These are phyloP conservation scores for Mortierella sp. DNA, from an alignment of 371 early-diverging fungal species.

Conservation along the genomic window DNA sequence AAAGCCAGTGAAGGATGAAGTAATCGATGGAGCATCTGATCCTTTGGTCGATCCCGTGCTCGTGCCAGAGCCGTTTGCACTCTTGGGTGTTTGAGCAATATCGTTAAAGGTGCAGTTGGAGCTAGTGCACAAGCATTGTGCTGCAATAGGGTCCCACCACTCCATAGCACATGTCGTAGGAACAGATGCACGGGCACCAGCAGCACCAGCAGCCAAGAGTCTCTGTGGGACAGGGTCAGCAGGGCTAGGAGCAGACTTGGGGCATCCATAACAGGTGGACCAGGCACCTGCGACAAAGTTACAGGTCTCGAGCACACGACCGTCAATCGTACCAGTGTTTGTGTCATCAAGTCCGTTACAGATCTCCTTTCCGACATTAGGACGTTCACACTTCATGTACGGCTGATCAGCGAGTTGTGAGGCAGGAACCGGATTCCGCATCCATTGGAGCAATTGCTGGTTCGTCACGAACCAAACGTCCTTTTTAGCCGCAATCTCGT, in stretches of 20 bases:
- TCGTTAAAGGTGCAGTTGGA: slow-evolving; percentile 43
- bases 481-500: slow-evolving; percentile 56
- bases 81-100: slow-evolving; percentile 1
- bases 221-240: slow-evolving; percentile 64
- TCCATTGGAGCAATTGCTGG: slow-evolving; percentile 70
- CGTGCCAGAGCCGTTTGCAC: background rate
- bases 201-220: slow-evolving; percentile 46
- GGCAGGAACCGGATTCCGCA: slow-evolving; percentile 72
- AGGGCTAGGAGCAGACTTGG: slow-evolving; percentile 60
- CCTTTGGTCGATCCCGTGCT: no score
- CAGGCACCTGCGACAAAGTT: slow-evolving; percentile 64
- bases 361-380: slow-evolving; percentile 70
- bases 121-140: slow-evolving; percentile 40
- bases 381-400: slow-evolving; percentile 66
- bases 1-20: no score
- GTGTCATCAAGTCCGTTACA: slow-evolving; percentile 74
- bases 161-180: slow-evolving; percentile 74
- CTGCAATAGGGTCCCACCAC: slow-evolving; percentile 74
- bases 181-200: slow-evolving; percentile 61
- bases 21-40: no score
- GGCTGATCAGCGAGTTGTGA: slow-evolving; percentile 59
- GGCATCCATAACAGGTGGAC: slow-evolving; percentile 73
- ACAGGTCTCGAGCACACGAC: slow-evolving; percentile 59
- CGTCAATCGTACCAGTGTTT: slow-evolving; percentile 58
- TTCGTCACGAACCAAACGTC: slow-evolving; percentile 74